These are phyloP conservation scores for Claviceps spartinae DNA, from an alignment of 2,329 filamentous ascomycete species.

Conservation along the genomic window DNA sequence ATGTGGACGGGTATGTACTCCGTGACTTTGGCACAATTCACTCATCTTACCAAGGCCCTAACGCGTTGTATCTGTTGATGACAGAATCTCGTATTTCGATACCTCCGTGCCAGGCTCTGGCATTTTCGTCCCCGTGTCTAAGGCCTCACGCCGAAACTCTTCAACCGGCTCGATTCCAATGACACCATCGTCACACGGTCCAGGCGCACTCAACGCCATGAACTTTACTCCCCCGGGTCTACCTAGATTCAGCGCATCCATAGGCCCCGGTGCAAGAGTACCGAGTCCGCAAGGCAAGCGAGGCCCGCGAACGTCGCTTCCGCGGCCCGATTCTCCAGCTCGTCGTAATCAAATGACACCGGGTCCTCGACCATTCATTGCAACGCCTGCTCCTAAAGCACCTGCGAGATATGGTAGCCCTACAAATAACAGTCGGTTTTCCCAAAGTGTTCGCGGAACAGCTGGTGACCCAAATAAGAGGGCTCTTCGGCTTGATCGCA, in stretches of 20 bases:
- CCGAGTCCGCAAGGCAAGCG: constrained; percentile 60
- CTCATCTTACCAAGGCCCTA: not conserved
- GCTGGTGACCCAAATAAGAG: constrained; percentile 49
- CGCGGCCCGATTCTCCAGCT: constrained; percentile 76
- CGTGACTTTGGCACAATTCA: not conserved
- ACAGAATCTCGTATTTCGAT: constrained; percentile 62
- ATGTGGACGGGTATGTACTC: constrained; percentile 71
- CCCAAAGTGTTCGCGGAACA: constrained; percentile 48
- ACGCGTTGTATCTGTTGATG: constrained; percentile 2
- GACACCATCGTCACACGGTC: constrained; percentile 55
- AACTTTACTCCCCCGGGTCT: constrained; percentile 50
- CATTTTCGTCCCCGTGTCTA: constrained; percentile 82
- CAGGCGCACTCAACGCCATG: constrained; percentile 41
- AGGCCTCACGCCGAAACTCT: constrained; percentile 55
- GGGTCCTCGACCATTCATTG: constrained; percentile 41
- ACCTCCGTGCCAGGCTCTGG: constrained; percentile 69
- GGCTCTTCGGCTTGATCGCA: constrained; percentile 31
- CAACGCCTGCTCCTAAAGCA: constrained; percentile 24
- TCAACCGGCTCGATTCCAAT: constrained; percentile 42
- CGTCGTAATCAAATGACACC: constrained; percentile 54
- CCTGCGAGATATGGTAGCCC: constrained; percentile 24
- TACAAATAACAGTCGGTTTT: constrained; percentile 39
- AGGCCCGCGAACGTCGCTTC: constrained; percentile 56
- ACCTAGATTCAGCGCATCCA: constrained; percentile 77
- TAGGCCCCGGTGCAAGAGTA: constrained; percentile 57